phyloP scores from a whole-genome alignment of 768 basidiomycete species.

The Boletus pseudopeckii region DNA sequence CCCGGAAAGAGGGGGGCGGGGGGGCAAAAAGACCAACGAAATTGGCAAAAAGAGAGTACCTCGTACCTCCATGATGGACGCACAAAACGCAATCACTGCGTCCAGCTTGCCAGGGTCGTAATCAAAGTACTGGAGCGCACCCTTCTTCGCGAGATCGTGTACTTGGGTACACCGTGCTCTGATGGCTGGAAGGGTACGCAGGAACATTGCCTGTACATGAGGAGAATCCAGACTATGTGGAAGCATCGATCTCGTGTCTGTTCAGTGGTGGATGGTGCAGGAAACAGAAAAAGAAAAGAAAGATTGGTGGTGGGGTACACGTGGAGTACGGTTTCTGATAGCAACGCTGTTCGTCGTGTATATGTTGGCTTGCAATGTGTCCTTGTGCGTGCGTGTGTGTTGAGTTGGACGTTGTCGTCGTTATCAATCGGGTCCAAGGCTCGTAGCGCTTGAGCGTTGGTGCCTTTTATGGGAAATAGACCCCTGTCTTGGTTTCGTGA shows the following conservation, averaged over 20 bases:
- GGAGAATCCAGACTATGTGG: slow-evolving; percentile 8
- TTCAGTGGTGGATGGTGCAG: neutral
- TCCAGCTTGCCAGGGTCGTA: slow-evolving; percentile 76
- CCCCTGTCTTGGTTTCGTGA: neutral
- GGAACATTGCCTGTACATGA: slow-evolving; percentile 49
- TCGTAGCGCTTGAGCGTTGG: neutral
- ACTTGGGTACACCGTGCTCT: slow-evolving; percentile 81
- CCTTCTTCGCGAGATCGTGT: slow-evolving; percentile 69
- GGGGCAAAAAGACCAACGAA: neutral
- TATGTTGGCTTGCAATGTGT: neutral
- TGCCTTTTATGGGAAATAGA: slow-evolving; percentile 3
- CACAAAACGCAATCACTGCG: slow-evolving; percentile 70
- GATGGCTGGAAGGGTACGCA: slow-evolving; percentile 86
- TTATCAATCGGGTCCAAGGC: neutral
- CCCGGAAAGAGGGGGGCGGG: neutral
- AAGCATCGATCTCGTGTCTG: slow-evolving; percentile 6
- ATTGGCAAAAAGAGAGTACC: neutral
- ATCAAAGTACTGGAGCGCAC: slow-evolving; percentile 80
- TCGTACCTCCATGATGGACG: slow-evolving; percentile 72
- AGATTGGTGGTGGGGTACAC: neutral
- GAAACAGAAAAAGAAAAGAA: neutral
- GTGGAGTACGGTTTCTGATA: slow-evolving; percentile 3
- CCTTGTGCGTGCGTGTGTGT: neutral
- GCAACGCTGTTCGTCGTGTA: neutral
- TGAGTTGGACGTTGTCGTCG: neutral